Evolutionary conservation across 169 alveolate species (phyloP), one percentile per base, ranked within the genome.

Genomic region (Theileria orientalis): DNA sequence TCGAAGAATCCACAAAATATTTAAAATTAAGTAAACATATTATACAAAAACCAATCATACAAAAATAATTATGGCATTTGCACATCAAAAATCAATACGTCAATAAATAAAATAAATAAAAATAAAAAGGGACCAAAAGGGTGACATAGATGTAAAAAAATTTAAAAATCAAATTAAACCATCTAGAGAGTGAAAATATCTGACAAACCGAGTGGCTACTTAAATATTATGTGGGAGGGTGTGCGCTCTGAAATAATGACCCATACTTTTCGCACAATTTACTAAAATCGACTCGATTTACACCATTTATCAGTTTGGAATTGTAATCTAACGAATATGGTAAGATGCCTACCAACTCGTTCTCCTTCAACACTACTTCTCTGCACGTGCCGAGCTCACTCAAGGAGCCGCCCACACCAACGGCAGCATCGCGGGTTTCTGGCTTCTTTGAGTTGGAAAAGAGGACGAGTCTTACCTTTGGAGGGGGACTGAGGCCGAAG

Each of bases 401-500:
- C 21, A 56, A 56, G n/a, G n/a, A n/a, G n/a, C n/a, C n/a, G n/a
- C n/a, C n/a, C n/a, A n/a, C n/a, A n/a, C n/a, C n/a, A n/a, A n/a
- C n/a, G n/a, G n/a, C n/a, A n/a, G n/a, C n/a, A n/a, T n/a, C n/a
- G n/a, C n/a, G n/a, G n/a, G n/a, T n/a, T n/a, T n/a, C n/a, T n/a
- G n/a, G n/a, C n/a, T n/a, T n/a, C 14, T 25, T 56, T 21, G 14
- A n/a, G 66, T 25, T 23, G 42, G 37, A n/a, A 30, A 56, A 30
- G 14, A 56, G 37, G 37, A 56, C 66, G 29, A 89, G 42, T 37
- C 46, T 74, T 23, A 74, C 63, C 62, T 57, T 82, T 0, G 94
- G 92, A 1, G 94, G 94, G 3, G 94, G 94, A 13, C 85, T 78
- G 29, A 83, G 73, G 3, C 59, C 77, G 32, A 84, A 84, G n/a